Percentiles rank a stretch among this genome's conserved stretches.
Conservation (phyloP, 352 stramenopile genomes). For the Elongisporangium prolatum region DNA sequence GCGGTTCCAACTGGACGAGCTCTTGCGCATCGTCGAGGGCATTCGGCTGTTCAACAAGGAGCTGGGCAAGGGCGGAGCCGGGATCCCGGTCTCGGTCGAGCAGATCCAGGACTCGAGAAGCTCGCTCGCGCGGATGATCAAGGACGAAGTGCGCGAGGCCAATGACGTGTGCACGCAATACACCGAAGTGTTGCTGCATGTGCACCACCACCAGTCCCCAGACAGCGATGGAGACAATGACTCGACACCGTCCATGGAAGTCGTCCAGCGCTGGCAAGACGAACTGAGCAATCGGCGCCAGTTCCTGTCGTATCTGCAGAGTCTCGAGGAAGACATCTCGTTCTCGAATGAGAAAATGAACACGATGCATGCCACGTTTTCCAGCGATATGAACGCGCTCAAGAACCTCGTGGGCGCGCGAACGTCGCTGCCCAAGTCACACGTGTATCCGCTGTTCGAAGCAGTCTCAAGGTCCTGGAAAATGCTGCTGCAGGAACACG, state of each 20-base stretch:
- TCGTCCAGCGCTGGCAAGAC: conserved; percentile 85
- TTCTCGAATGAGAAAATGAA: conserved; percentile 81
- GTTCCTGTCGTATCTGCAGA: conserved; percentile 89
- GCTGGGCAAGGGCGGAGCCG: conserved; percentile 80
- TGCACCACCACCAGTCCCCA: conserved; percentile 50
- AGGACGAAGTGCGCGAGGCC: conserved; percentile 52
- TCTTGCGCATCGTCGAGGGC: conserved; percentile 89
- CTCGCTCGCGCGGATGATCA: conserved; percentile 39
- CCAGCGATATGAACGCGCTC: conserved; percentile 57
- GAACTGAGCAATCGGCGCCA: conserved; percentile 91
- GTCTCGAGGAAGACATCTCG: conserved; percentile 88
- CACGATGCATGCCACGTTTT: conserved; percentile 62
- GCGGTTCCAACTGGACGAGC: conserved; percentile 85
- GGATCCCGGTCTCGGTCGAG: conserved; percentile 61
- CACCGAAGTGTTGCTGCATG: conserved; percentile 69
- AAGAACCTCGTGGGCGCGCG: conserved; percentile 82
- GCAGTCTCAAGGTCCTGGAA: conserved; percentile 82
- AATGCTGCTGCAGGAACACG: conserved; percentile 68
- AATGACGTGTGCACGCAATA: conserved; percentile 79
- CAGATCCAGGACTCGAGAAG: conserved; percentile 54
- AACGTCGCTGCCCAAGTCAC: conserved; percentile 89
- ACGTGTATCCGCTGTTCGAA: conserved; percentile 94
- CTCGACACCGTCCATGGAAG: conserved; percentile 16
- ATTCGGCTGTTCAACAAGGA: conserved; percentile 94
- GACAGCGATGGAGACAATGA: conserved; percentile 20